Evolutionary conservation across 805 yeast genomes (phyloP).

Genomic region (Metschnikowia orientalis): DNA sequence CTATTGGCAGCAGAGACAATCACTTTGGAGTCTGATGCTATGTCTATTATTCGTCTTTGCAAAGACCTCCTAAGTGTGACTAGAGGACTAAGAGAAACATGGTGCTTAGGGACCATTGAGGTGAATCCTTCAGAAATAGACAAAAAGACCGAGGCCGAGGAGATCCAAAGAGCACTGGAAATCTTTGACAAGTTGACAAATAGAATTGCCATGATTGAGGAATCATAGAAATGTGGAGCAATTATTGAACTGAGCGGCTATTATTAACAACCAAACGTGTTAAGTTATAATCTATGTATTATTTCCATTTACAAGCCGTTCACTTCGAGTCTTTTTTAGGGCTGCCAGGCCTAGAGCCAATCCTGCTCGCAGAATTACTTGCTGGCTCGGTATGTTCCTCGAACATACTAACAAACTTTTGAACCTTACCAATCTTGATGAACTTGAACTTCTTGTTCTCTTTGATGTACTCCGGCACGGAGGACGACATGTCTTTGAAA

Average conservation of each 20-base stretch:
- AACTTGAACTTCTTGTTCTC: constrained; percentile 40
- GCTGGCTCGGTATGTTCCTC: constrained; percentile 28
- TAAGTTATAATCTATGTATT: constrained; percentile 2
- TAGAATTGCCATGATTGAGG: constrained; percentile 13
- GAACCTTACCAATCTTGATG: constrained; percentile 44
- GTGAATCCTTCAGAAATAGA: constrained; percentile 19
- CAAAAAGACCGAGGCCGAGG: constrained; percentile 17
- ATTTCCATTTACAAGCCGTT: constrained; percentile 1
- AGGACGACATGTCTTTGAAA: constrained; percentile 22
- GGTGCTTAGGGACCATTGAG: constrained; percentile 55
- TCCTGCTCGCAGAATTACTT: constrained; percentile 13
- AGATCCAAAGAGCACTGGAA: constrained; percentile 24
- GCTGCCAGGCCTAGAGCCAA: constrained; percentile 16
- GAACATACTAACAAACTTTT: constrained; percentile 40
- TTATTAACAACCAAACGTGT: no score
- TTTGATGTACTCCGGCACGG: constrained; percentile 33
- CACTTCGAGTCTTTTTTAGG: constrained; percentile 7
- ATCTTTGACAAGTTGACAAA: constrained; percentile 24
- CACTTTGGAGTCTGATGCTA: constrained; percentile 51
- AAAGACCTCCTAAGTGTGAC: constrained; percentile 51
- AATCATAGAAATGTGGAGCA: background rate
- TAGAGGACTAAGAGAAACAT: constrained; percentile 47
- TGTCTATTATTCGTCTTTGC: constrained; percentile 46
- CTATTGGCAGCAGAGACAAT: constrained; percentile 49
- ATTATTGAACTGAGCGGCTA: no score